These are phyloP conservation scores for Fermentozyma sake DNA, from an alignment of 1,139 yeast species.

Conservation along the genomic window DNA sequence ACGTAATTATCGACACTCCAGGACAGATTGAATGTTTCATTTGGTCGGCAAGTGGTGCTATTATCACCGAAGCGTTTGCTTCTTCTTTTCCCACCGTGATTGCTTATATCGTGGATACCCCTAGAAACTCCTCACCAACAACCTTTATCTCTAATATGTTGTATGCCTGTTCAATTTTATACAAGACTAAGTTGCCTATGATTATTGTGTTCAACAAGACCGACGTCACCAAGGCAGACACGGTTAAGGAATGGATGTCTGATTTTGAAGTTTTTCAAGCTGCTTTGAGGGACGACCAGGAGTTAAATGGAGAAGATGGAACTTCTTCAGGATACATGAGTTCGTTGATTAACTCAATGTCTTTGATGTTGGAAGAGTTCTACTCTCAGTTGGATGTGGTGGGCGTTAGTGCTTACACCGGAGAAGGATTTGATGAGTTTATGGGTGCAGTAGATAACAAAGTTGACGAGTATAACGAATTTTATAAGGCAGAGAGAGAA, in stretches of 20 bases:
- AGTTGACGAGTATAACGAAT: constrained; percentile 81
- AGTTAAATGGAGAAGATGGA: constrained; percentile 63
- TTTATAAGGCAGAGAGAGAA: constrained; percentile 83
- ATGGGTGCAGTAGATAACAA: constrained; percentile 77
- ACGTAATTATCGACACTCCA: constrained; percentile 92
- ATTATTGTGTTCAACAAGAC: constrained; percentile 94
- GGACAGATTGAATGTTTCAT: constrained; percentile 98
- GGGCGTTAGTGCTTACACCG: constrained; percentile 87
- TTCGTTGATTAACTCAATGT: constrained; percentile 89
- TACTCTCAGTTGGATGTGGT: constrained; percentile 91
- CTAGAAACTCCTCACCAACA: constrained; percentile 88
- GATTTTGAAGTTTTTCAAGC: constrained; percentile 90
- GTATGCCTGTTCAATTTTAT: constrained; percentile 93
- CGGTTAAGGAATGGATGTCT: constrained; percentile 96
- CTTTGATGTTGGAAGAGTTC: constrained; percentile 93
- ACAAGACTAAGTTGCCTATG: constrained; percentile 96
- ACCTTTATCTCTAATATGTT: constrained; percentile 98
- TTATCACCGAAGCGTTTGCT: constrained; percentile 95
- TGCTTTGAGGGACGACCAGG: constrained; percentile 61
- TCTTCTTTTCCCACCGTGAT: constrained; percentile 92
- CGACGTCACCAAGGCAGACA: constrained; percentile 78
- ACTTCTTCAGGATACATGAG: constrained; percentile 91
- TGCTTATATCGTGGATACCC: constrained; percentile 95
- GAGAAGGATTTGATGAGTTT: constrained; percentile 91
- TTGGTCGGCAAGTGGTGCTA: constrained; percentile 96